Evolutionary conservation across 345 rosid species (phyloP), one percentile per base, ranked within the genome.

Genomic region (Brassica cretica): DNA sequence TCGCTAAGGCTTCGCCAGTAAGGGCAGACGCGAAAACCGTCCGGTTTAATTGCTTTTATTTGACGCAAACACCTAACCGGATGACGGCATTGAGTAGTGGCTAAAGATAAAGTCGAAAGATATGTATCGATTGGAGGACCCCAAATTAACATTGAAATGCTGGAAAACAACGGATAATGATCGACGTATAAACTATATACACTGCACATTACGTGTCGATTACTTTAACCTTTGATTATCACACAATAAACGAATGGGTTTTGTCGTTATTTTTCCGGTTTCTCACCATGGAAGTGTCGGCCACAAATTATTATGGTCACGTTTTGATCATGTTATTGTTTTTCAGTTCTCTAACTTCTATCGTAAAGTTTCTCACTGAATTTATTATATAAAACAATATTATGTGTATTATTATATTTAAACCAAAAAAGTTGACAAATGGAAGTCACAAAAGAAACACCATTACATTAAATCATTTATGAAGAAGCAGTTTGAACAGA

Each of bases 51-150:
- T 55, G 46, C 16, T 18, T 29, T 12, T 27, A 27, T 16, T 66
- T 37, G 72, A 56, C 72, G 41, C 14, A 10, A n/a, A 37, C 72
- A 37, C n/a, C 15, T 25, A 58, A 75, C 72, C 72, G 72, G 46
- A 55, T 35, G 14, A 37, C 58, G 14, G 41, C 56, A 64, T 33
- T 73, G 63, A 16, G 61, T 44, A 2, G 61, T 72, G 15, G 76
- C 58, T 39, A 61, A 59, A 73, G 14, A 46, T 72, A 33, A 9
- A 19, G 69, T 65, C n/a, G 51, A 21, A 44, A 14, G 21, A 67
- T 67, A 53, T 24, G 29, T 18, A 56, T 19, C 6, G 56, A 51
- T 14, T 51, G 30, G 30, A 27, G 4, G 71, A 46, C 19, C 59
- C 37, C 7, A 24, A 68, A 44, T 44, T 67, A 0, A 67, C 59